Evolutionary conservation across 1,284 basidiomycete species (phyloP), one percentile per base, ranked within the genome.

Genomic region (Pisolithus thermaeus): DNA sequence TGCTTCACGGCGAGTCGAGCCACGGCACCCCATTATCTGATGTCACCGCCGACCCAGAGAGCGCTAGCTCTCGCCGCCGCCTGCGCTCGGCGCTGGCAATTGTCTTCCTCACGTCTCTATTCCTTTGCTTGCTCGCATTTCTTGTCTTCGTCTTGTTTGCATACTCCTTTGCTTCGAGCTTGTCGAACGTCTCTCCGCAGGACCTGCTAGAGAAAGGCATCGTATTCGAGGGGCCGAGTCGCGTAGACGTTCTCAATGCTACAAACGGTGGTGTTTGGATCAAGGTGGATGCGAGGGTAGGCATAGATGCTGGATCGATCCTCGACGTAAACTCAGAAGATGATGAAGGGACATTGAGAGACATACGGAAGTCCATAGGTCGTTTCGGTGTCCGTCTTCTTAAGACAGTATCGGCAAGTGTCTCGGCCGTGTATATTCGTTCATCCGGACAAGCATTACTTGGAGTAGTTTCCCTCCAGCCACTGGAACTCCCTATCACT

Each of bases 221-320:
- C 8, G 72, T 79, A 8, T 66, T 85, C 40, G 65, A 71, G 45
- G 84, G 84, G 1, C 86, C 87, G 2, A 76, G 82, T 57, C 68
- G 71, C 20, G 65, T 88, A 42, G 73, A 82, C 54, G 74, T 89
- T 1, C 66, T 85, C 46, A 83, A 83, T 54, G 71, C 80, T 39
- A 83, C 83, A 4, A 73, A 76, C 8, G 82, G 78, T 3, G 80
- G 76, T 1, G 61, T 88, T 25, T 83, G 81, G 79, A 58, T 87
- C 22, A 70, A 70, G 45, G 70, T 87, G 7, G 69, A 76, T n/a
- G 79, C 73, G 7, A 68, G 74, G 41, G 61, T 85, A 14, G 86
- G 86, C 0, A 56, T 90, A 16, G 80, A 90, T 61, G 84, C 81
- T 7, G 84, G 83, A 2, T 64, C 72, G 3, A 68, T 80, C 30